Evolutionary conservation across 2,329 filamentous ascomycete species (phyloP), one percentile per base, ranked within the genome.

Genomic region (Alternaria panax): DNA sequence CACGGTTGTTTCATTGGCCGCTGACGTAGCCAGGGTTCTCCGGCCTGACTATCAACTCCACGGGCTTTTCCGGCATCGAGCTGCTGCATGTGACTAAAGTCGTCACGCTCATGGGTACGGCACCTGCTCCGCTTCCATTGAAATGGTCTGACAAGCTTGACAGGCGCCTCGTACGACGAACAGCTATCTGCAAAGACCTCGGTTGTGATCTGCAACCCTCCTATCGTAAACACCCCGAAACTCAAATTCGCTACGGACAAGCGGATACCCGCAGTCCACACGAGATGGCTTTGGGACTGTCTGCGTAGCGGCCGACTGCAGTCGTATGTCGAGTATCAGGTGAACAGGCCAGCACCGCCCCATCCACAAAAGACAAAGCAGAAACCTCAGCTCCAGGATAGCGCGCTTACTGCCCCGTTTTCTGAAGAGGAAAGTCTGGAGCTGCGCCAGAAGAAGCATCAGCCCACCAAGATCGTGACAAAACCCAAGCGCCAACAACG

Each of bases 231-330:
- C 80, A 86, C 75, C 57, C 90, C 95, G 65, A 99, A 99, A 78
- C 81, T 95, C 18, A 87, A 90, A 43, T 89, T 92, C 72, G 93
- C 93, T 0, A 76, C 87, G 8, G 85, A 89, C 68, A 92, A 91
- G 83, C 85, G 85, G 5, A 90, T 98, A 11, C 92, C 93, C 2
- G 87, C 94, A n/a, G 91, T 98, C 11, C 86, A 86, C 7, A 86
- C 87, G 18, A 86, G 90, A 22, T 99, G 95, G 95, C 82, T 99
- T 3, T 95, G 91, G 89, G 85, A 89, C 51, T 95, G 91, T 65
- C 88, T 97, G 51, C 82, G 84, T 53, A 75, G 72, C 45, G 70
- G 86, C 28, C 75, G 81, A 54, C 81, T 79, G 67, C 80, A 85
- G 56, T 71, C 82, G 11, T 84, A 83, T 50, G 76, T 80, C 22